phyloP scores from a whole-genome alignment of 140 eudicot genomes.

The Bidens hawaiensis region DNA sequence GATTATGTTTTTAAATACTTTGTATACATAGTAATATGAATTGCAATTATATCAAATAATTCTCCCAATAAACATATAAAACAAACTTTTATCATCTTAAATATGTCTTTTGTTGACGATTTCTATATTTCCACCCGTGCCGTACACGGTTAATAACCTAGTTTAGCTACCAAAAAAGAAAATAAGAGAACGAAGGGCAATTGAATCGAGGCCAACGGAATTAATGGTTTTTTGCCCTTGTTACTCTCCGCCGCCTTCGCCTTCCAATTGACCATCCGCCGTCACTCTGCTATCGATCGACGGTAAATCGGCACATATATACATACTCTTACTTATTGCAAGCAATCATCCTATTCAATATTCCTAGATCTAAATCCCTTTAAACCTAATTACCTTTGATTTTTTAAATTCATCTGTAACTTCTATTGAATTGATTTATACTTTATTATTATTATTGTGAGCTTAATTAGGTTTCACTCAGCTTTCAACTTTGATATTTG shows the following conservation, averaged over 20 bases:
- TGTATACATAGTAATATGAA: too few species aligned
- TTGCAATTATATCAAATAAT: too few species aligned
- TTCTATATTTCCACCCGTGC: too few species aligned
- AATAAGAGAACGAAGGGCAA: neutral
- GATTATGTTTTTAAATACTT: too few species aligned
- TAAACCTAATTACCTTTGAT: neutral
- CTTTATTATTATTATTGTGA: neutral
- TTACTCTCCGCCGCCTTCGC: conserved; percentile 22
- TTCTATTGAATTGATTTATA: neutral
- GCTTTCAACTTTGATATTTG: neutral
- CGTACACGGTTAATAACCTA: too few species aligned
- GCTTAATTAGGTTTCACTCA: neutral
- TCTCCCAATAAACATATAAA: too few species aligned
- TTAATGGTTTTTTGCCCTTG: conserved; percentile 17
- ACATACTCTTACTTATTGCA: neutral
- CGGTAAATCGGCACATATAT: neutral
- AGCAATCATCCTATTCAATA: neutral
- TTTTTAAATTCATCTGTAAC: neutral
- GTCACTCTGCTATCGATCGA: neutral
- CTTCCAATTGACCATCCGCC: conserved; percentile 16
- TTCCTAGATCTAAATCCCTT: conserved; percentile 10
- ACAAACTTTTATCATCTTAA: too few species aligned
- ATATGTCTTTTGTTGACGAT: too few species aligned
- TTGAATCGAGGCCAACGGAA: conserved; percentile 15
- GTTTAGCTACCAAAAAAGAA: too few species aligned